Base-by-base conservation (phyloP, 129 eudicot genomes). In the Pseudognaphalium luteoalbum region DNA sequence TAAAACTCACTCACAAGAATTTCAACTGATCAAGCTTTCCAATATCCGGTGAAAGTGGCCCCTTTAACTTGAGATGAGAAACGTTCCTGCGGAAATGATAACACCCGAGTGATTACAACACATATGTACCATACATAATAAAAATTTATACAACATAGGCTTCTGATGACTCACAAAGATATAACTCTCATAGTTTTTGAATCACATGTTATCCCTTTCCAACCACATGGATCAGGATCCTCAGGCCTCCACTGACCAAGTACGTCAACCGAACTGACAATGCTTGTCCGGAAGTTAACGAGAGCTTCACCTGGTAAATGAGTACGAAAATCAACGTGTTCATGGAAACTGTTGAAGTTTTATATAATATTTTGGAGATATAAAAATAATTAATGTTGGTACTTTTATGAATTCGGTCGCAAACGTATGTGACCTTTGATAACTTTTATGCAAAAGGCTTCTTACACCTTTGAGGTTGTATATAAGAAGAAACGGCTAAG, bases 151-250 rank as follows among this genome's bases (percentile, higher is more conserved):
- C 20, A 19, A 65, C 10, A 67, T 44, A 39, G 59, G 70, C 7
- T 39, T 34, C 73, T 67, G 51, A 62, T 42, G 72, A 88, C 97
- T 88, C 80, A 93, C 99, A 94, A 89, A 72, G 91, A 85, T 81
- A 88, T 84, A 71, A 94, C 97, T 81, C 93, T 86, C 83, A 80
- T 91, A 20, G 99, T 83, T 80, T 88, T 94, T n/a, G 79, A 22
- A 85, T 89, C 87, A 54, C 99, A 94, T 52, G 77, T 76, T 80
- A 94, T 92, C 81, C 99, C 99, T 84, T 85, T 91, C 99, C 99
- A 94, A 30, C 89, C 82, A 81, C 99, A 94, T 54, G 99, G 99
- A 74, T 94, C 92, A 71, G 91, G 87, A 78, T 94, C 99, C 83
- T 91, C 99, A 32, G 94, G 99, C 85, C 96, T 89, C 99, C 99